Evolutionary conservation across 345 rosid species (phyloP), one percentile per base, ranked within the genome.

Genomic region (Aquilaria malaccensis): DNA sequence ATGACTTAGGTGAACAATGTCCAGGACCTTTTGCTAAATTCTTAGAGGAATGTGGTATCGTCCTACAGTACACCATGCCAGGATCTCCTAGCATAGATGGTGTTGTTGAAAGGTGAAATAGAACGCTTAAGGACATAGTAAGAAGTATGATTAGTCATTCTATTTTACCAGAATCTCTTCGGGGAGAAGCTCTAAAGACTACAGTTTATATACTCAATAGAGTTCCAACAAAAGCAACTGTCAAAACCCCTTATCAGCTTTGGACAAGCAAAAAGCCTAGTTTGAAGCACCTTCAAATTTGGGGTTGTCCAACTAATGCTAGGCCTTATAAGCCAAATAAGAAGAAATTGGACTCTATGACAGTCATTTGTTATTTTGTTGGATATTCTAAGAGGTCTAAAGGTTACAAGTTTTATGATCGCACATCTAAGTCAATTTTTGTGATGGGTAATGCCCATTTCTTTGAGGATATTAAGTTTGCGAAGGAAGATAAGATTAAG

Each of bases 271-370:
- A 43, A 12, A 58, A 41, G 32, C 62, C 49, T 58, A 10, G 48
- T 22, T 2, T 58, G 10, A 45, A 13, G 30, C 49, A 58, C 30
- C 30, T 58, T 9, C 31, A 15, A 22, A 41, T 58, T 7, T 58
- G 29, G 62, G 30, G 50, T 11, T 41, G 51, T 58, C 50, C 50
- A 43, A 2, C 30, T 58, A 30, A 43, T 12, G 29, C 50, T 7
- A 58, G 49, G 31, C 62, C 62, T 58, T 58, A 37, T 43, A 58
- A 29, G 50, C 62, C 50, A 3, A 41, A 58, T 58, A 50, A 58
- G 37, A 43, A 58, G 10, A 58, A 58, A 41, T 4, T 58, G 50
- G 62, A 58, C 49, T 58, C 30, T n/a, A 58, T 9, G 15, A 58
- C 29, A 1, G 41, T 58, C 7, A 58, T 51, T 43, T 58, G n/a